phyloP scores from a whole-genome alignment of 2,329 filamentous ascomycete genomes.

The Colletotrichum abscissum region DNA sequence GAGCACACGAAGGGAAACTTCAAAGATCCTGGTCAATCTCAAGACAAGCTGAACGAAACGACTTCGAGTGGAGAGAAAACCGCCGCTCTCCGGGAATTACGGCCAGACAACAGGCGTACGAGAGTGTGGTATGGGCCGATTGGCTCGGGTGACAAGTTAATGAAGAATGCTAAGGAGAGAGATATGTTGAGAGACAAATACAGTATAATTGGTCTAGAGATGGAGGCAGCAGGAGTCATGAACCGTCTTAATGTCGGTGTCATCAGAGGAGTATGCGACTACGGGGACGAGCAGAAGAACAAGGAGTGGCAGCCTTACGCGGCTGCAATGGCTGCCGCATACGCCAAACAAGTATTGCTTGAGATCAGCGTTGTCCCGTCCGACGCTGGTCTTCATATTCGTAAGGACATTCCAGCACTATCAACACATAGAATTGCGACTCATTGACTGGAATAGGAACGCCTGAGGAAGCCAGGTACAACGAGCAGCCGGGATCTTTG shows the following conservation, averaged over 20 bases:
- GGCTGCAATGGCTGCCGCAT: slow-evolving; percentile 46
- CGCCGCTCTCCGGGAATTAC: no score
- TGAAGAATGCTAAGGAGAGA: slow-evolving; percentile 40
- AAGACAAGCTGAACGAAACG: slow-evolving; percentile 17
- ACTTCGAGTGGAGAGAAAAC: neutral
- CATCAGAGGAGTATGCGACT: slow-evolving; percentile 48
- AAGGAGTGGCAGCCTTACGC: slow-evolving; percentile 49
- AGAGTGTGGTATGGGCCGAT: slow-evolving; percentile 48
- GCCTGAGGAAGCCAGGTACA: no score
- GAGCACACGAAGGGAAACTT: slow-evolving; percentile 37
- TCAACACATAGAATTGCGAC: no score
- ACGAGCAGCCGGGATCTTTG: no score
- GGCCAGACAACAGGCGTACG: slow-evolving; percentile 36
- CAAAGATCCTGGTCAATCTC: slow-evolving; percentile 33
- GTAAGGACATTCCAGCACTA: no score
- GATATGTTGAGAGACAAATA: slow-evolving; percentile 42
- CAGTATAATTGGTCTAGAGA: slow-evolving; percentile 46
- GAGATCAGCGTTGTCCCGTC: no score
- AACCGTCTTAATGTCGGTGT: slow-evolving; percentile 46
- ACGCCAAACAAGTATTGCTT: slow-evolving; percentile 27
- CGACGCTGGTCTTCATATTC: no score
- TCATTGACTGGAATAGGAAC: no score
- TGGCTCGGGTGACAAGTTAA: slow-evolving; percentile 46
- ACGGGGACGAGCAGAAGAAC: slow-evolving; percentile 47
- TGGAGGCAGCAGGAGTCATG: slow-evolving; percentile 47